A percentile compares a stretch with the other conserved stretches of the same genome.
Conservation (phyloP, 129 eudicot species). For the Rutidosis leptorrhynchoides region DNA sequence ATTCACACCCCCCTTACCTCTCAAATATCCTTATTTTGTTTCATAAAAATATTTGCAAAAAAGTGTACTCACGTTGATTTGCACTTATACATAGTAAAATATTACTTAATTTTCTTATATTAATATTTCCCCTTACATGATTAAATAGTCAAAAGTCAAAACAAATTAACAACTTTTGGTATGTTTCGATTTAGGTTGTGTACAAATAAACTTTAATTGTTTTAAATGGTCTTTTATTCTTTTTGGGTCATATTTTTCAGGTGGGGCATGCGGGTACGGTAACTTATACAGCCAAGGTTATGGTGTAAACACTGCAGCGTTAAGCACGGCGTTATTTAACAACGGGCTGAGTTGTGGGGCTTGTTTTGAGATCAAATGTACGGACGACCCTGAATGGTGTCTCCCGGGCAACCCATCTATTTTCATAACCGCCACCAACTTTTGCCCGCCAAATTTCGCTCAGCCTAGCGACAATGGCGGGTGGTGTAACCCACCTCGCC, state of each 20-base stretch:
- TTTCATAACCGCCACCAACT: conserved; percentile 59
- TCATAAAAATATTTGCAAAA: background rate
- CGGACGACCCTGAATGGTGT: conserved; percentile 57
- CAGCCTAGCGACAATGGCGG: conserved; percentile 58
- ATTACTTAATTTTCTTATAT: background rate
- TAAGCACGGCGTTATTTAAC: conserved; percentile 64
- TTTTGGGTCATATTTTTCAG: conserved; percentile 10
- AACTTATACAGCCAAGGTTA: conserved; percentile 65
- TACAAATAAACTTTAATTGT: background rate
- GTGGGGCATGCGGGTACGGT: conserved; percentile 71
- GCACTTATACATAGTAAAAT: background rate
- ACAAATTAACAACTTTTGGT: background rate
- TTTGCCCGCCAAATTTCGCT: conserved; percentile 62
- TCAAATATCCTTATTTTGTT: background rate
- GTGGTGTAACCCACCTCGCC: conserved; percentile 72
- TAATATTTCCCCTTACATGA: background rate
- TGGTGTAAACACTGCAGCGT: conserved; percentile 63
- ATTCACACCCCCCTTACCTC: background rate
- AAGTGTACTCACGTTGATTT: background rate
- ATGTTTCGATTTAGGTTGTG: background rate
- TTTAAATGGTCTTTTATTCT: background rate
- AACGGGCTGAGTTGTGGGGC: conserved; percentile 57
- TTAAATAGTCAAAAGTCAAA: background rate
- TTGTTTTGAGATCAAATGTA: conserved; percentile 56
- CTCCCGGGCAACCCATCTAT: conserved; percentile 59